These are phyloP conservation scores for Backusella macrospora DNA, from an alignment of 192 early-diverging fungal genomes.

Conservation along the genomic window DNA sequence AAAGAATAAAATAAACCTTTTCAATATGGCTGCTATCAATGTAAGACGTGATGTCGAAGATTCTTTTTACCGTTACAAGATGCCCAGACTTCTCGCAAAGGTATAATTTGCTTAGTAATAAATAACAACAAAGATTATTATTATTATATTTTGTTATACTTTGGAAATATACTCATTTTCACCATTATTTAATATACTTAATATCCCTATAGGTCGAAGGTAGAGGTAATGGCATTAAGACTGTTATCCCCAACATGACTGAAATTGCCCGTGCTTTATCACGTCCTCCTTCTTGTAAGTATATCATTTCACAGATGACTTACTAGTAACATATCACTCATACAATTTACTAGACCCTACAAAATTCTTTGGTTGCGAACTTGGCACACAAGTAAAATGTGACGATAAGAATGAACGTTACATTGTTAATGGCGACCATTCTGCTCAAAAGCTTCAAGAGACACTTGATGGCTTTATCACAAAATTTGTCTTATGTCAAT, in stretches of 20 bases:
- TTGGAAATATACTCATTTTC: conserved; percentile 4
- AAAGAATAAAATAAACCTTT: conserved; percentile 16
- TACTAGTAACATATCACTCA: not conserved
- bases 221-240: conserved; percentile 99
- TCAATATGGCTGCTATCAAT: conserved; percentile 78
- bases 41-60: conserved; percentile 90
- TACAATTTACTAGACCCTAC: conserved; percentile 58
- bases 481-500: conserved; percentile 90
- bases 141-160: not conserved
- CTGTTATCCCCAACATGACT: conserved; percentile 95
- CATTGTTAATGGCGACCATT: conserved; percentile 95
- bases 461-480: conserved; percentile 91
- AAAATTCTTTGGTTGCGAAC: conserved; percentile 94
- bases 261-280: conserved; percentile 89
- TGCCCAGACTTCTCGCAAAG: conserved; percentile 87
- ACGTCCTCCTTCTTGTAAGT: conserved; percentile 83
- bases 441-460: conserved; percentile 81
- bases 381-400: conserved; percentile 90
- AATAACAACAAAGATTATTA: not conserved
- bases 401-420: conserved; percentile 92
- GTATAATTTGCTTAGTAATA: conserved; percentile 31
- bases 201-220: conserved; percentile 80
- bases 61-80: conserved; percentile 98
- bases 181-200: conserved; percentile 19
- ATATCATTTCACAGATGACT: not conserved